Percentiles rank a stretch among this genome's conserved stretches.
Evolutionary conservation across 257 asterid genomes (phyloP).

Genomic region (Solanum boliviense): DNA sequence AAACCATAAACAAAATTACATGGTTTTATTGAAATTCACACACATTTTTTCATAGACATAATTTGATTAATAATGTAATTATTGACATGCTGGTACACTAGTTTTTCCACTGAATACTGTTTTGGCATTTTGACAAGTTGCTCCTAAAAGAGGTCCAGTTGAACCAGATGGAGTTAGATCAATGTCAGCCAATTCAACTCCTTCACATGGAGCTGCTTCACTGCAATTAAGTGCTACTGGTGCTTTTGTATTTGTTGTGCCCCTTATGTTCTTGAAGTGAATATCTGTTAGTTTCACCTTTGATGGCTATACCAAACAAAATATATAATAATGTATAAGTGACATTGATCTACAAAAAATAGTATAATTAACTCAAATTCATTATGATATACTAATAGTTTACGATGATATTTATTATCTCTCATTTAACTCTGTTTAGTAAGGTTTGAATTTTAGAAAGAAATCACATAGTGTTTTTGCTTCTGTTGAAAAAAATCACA

Average conservation of each 20-base stretch:
- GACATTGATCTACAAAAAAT: background rate
- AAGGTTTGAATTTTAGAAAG: background rate
- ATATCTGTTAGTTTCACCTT: slow-evolving; percentile 38
- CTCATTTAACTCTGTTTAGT: background rate
- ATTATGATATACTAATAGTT: too few species aligned
- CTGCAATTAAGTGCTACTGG: slow-evolving; percentile 51
- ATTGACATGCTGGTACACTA: background rate
- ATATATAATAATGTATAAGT: background rate
- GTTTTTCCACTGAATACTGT: slow-evolving; percentile 3
- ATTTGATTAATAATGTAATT: background rate
- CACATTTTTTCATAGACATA: background rate
- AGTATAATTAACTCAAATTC: background rate
- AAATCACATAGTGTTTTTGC: background rate
- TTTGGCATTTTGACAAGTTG: slow-evolving; percentile 28
- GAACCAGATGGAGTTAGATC: slow-evolving; percentile 22
- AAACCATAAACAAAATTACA: background rate
- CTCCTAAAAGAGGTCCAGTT: background rate
- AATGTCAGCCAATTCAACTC: slow-evolving; percentile 36
- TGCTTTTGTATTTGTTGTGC: slow-evolving; percentile 26
- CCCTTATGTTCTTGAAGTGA: slow-evolving; percentile 53
- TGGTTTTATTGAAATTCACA: background rate
- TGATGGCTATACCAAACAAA: slow-evolving; percentile 35
- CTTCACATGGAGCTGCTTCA: slow-evolving; percentile 36
- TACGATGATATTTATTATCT: too few species aligned
- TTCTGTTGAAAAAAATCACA: background rate